Percentiles rank a stretch among this genome's conserved stretches.
Conservation (phyloP, 192 early-diverging fungal genomes). For the Diversispora eburnea region DNA sequence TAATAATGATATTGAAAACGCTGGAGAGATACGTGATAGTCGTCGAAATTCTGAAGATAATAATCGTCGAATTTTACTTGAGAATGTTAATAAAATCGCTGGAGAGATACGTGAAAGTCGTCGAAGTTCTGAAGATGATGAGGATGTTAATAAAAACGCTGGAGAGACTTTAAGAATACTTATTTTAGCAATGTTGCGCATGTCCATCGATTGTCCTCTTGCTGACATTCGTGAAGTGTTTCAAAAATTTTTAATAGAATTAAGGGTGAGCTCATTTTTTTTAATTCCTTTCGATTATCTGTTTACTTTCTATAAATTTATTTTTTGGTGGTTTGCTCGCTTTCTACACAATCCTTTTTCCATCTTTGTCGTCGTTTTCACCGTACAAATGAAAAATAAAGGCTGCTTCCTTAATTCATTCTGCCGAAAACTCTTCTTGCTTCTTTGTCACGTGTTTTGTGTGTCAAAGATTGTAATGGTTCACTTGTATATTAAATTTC, state of each 20-base stretch:
- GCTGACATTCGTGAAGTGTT: not conserved
- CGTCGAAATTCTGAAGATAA: no score
- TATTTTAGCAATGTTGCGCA: constrained; percentile 1
- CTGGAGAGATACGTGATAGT: no score
- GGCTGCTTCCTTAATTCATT: no score
- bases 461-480: no score
- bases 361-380: no score
- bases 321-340: not conserved
- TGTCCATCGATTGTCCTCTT: constrained; percentile 2
- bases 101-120: not conserved
- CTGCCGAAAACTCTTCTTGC: no score
- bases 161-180: not conserved
- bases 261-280: not conserved
- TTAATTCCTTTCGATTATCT: not conserved
- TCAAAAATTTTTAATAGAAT: not conserved
- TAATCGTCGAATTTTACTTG: not conserved
- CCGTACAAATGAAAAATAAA: no score
- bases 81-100: not conserved
- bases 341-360: not conserved
- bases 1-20: no score
- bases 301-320: not conserved
- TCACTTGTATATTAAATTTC: no score
- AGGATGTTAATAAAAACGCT: not conserved
- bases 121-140: no score
- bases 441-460: no score